Percentiles rank a stretch among this genome's conserved stretches.
Conservation (phyloP, 768 basidiomycete genomes). For the Podaxis mareebaensis region DNA sequence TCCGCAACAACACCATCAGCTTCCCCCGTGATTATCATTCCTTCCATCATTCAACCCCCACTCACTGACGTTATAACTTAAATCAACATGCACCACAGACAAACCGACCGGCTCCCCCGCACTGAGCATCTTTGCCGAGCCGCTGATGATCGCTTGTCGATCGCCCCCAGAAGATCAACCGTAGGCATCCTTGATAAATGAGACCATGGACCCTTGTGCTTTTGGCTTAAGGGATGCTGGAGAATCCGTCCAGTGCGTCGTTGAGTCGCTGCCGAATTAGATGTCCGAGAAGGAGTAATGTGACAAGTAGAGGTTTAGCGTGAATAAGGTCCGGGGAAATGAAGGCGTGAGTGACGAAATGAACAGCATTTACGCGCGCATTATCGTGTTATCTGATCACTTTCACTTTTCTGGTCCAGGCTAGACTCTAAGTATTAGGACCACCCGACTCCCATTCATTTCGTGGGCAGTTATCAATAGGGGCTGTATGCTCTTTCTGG, state of each 20-base stretch:
- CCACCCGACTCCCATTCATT: too few species aligned
- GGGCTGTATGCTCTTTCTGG: background rate
- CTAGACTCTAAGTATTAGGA: too few species aligned
- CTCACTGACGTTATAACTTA: too few species aligned
- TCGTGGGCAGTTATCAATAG: too few species aligned
- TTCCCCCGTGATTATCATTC: slow-evolving; percentile 9
- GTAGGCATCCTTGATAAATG: too few species aligned
- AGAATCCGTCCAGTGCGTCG: background rate
- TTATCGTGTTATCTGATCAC: background rate
- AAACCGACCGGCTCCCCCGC: background rate
- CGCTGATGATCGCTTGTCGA: background rate
- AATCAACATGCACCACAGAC: background rate
- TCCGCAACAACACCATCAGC: slow-evolving; percentile 4
- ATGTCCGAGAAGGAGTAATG: background rate
- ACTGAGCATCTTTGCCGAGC: background rate
- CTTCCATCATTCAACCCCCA: slow-evolving; percentile 1
- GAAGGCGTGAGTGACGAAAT: background rate
- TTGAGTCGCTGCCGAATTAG: background rate
- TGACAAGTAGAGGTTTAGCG: background rate
- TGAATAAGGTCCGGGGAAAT: background rate
- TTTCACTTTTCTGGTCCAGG: background rate
- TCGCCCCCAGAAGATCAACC: background rate
- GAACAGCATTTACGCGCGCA: background rate
- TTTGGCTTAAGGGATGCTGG: background rate
- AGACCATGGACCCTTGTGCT: too few species aligned